Conservation (phyloP, 225 moss, liverwort and hornwort genomes). For the Thuidium tamariscinum region DNA sequence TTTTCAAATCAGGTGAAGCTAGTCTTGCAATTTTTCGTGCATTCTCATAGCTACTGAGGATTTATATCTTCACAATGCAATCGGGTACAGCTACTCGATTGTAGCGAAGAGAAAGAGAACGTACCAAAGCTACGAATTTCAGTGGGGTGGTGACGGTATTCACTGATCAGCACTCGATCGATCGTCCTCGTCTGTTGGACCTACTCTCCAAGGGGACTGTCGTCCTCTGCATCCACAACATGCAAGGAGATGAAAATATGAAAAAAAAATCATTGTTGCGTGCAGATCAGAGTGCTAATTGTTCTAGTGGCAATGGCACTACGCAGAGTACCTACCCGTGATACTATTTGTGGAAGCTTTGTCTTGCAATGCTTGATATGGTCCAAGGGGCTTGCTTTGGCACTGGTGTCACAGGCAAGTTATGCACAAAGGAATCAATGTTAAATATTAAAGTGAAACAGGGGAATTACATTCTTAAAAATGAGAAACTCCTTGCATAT, state of each 20-base stretch:
- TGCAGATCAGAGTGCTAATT: background rate
- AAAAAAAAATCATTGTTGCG: background rate
- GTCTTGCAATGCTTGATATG: background rate
- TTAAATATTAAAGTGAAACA: background rate
- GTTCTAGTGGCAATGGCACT: background rate
- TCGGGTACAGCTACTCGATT: background rate
- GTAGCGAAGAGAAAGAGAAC: background rate
- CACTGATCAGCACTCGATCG: background rate
- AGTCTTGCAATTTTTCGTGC: background rate
- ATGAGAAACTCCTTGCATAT: background rate
- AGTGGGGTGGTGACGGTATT: background rate
- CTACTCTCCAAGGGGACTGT: background rate
- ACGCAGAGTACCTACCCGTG: background rate
- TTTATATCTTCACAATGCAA: background rate
- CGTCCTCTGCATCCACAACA: background rate
- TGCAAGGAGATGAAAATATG: background rate
- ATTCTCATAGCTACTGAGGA: background rate
- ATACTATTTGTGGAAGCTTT: background rate
- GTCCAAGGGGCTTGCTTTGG: background rate
- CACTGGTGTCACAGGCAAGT: background rate
- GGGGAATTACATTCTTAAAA: background rate
- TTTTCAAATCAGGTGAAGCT: background rate
- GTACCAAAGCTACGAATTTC: background rate
- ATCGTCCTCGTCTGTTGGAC: background rate
- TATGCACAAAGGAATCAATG: too few relatives aligned